A percentile compares a stretch with the other conserved stretches of the same genome.
These are phyloP conservation scores for Cucumis variabilis DNA, from an alignment of 331 rosid genomes.

Conservation along the genomic window DNA sequence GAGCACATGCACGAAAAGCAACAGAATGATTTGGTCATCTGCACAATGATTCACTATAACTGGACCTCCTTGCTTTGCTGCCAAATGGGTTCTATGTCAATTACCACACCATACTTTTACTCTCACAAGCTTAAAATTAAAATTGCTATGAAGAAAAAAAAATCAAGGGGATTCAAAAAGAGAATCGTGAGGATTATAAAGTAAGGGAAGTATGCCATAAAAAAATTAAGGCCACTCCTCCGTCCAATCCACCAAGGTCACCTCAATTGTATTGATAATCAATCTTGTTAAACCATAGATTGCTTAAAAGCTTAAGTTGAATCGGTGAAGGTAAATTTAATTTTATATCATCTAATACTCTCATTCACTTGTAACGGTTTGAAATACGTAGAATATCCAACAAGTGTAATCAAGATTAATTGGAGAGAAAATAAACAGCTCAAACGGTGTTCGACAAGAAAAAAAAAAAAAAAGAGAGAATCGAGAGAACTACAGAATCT, in stretches of 20 bases:
- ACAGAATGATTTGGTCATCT: conserved; percentile 17
- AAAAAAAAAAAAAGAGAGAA: too few relatives aligned
- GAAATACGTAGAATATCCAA: background rate
- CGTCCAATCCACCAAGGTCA: conserved; percentile 19
- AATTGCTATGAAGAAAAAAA: background rate
- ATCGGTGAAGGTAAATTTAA: too few relatives aligned
- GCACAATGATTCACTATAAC: conserved; percentile 25
- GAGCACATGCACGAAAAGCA: conserved; percentile 16
- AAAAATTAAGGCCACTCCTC: background rate
- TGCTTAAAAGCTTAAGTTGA: too few relatives aligned
- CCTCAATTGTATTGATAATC: background rate
- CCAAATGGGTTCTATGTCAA: conserved; percentile 33
- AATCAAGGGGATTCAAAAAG: conserved; percentile 17
- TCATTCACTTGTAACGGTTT: background rate
- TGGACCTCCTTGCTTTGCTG: conserved; percentile 25
- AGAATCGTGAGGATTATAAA: background rate
- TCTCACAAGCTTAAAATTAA: conserved; percentile 13
- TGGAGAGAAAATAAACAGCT: too few relatives aligned
- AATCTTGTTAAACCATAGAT: background rate
- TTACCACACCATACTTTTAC: conserved; percentile 16
- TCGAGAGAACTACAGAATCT: too few relatives aligned
- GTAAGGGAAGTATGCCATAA: conserved; percentile 4
- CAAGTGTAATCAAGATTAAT: too few relatives aligned
- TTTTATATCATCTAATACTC: background rate
- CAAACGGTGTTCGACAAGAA: too few relatives aligned